Base-by-base conservation (phyloP, 2,329 filamentous ascomycete species). In the Nemania sp. region DNA sequence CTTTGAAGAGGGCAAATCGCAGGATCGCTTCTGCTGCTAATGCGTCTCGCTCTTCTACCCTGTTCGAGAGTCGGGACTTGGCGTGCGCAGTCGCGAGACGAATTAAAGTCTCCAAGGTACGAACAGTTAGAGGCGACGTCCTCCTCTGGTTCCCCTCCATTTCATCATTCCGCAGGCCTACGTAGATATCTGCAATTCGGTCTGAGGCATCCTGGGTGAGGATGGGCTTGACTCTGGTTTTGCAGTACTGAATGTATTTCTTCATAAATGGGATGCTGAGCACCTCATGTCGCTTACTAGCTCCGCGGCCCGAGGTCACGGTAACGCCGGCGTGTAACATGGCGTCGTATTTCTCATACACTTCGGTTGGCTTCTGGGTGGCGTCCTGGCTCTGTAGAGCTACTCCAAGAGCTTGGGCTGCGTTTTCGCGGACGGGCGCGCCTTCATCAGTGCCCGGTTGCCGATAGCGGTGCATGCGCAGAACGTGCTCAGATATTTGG, bases 171-270 rank as follows among this genome's bases (percentile, higher is more conserved):
- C 95, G 87, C 18, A 99, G 83, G 10, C 91, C 90, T 37, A 96
- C 95, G 74, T 98, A 99, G 15, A 93, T 90, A 34, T 91, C 86
- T 39, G 93, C 88, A 71, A 99, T 96, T 65, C 96, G 91, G 68
- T 97, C 92, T 11, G 92, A 91, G 5, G 95, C 94, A 46, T 92
- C 92, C 72, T 95, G 92, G 0, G 93, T 97, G 63, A 99, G 80
- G 42, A 96, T 81, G 0, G 95, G 95, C 83, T 92, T 96, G 71
- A 97, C 85, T 72, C 95, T 83, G 37, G 86, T 90, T 80, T 99
- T 99, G 66, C 95, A 92, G 75, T 99, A 99, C 74, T 99, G 95
- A 47, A 99, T 96, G 76, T 97, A 99, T 78, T 99, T 99, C 80
- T 99, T 99, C 81, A 99, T 92, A 78, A 99, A 99, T 0, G 93